Percentiles rank a stretch among this genome's conserved stretches.
Evolutionary conservation across 2,329 filamentous ascomycete genomes (phyloP).

Genomic region (Colletotrichum sp.): DNA sequence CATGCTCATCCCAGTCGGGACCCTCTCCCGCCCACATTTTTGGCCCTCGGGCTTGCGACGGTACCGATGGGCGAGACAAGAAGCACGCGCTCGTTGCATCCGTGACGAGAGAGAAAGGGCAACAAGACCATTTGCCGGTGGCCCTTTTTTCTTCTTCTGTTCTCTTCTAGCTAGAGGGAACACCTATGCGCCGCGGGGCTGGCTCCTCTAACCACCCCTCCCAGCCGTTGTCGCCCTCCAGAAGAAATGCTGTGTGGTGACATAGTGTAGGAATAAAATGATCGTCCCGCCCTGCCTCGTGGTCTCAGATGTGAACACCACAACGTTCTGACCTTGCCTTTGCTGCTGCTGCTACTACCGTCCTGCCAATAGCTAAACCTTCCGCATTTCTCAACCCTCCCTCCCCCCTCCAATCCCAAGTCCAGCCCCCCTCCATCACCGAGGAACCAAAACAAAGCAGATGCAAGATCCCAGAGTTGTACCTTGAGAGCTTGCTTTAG

Average conservation of each 20-base stretch:
- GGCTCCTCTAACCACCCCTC: neutral
- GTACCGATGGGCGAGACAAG: slow-evolving; percentile 15
- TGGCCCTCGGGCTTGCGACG: slow-evolving; percentile 14
- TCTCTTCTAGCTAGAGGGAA: neutral
- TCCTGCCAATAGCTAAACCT: neutral
- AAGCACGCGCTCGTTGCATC: slow-evolving; percentile 9
- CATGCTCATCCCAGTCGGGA: slow-evolving; percentile 5
- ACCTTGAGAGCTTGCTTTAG: slow-evolving; percentile 16
- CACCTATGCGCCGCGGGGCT: neutral
- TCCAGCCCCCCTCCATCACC: slow-evolving; percentile 8
- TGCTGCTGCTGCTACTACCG: neutral
- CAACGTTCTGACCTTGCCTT: neutral
- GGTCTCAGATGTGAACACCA: slow-evolving; percentile 7
- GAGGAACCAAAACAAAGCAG: neutral
- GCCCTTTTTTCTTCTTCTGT: neutral
- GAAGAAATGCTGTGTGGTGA: neutral
- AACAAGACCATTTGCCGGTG: neutral
- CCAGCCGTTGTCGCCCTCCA: neutral
- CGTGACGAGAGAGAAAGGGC: neutral
- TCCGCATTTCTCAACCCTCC: slow-evolving; percentile 7
- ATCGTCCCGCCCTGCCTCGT: slow-evolving; percentile 8
- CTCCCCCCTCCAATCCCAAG: neutral
- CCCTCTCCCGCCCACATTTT: slow-evolving; percentile 4
- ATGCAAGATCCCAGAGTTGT: neutral
- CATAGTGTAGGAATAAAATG: slow-evolving; percentile 14